These are phyloP conservation scores for Yamadazyma pseudoaaseri DNA, from an alignment of 1,139 yeast species.

Conservation along the genomic window DNA sequence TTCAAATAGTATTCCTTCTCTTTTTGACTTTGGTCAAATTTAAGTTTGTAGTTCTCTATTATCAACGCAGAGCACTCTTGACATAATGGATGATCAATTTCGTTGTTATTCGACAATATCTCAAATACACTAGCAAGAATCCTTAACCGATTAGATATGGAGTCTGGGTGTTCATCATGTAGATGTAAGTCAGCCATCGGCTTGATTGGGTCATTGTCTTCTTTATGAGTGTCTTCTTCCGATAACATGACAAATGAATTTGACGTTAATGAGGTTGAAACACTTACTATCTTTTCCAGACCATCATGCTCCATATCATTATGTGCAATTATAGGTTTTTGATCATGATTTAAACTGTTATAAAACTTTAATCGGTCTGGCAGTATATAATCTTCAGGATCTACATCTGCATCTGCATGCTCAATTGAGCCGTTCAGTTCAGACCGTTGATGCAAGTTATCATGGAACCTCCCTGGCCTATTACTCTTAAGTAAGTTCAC, in stretches of 20 bases:
- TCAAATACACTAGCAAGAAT: conserved; percentile 64
- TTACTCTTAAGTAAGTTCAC: conserved; percentile 29
- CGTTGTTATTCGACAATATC: conserved; percentile 58
- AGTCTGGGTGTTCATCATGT: conserved; percentile 9
- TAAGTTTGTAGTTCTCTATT: conserved; percentile 63
- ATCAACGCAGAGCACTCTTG: conserved; percentile 75
- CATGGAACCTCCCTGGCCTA: conserved; percentile 5
- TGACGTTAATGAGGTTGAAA: conserved; percentile 19
- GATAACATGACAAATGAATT: conserved; percentile 36
- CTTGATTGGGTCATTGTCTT: conserved; percentile 1
- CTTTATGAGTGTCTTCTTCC: conserved; percentile 14
- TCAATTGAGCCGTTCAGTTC: conserved; percentile 1
- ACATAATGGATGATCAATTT: conserved; percentile 87
- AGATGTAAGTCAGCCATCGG: conserved; percentile 1
- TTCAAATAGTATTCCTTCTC: conserved; percentile 80
- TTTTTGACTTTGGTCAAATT: conserved; percentile 69
- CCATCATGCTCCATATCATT: conserved; percentile 14
- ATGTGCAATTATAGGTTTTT: conserved; percentile 19
- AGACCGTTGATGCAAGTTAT: conserved; percentile 6
- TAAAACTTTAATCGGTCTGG: conserved; percentile 30
- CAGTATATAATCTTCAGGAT: conserved; percentile 33
- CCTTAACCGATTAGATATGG: conserved; percentile 44
- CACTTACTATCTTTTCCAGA: conserved; percentile 15
- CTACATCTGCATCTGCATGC: conserved; percentile 13
- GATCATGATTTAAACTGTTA: conserved; percentile 16